Conservation (phyloP, 495 filamentous ascomycete species). For the Glonium stellatum region DNA sequence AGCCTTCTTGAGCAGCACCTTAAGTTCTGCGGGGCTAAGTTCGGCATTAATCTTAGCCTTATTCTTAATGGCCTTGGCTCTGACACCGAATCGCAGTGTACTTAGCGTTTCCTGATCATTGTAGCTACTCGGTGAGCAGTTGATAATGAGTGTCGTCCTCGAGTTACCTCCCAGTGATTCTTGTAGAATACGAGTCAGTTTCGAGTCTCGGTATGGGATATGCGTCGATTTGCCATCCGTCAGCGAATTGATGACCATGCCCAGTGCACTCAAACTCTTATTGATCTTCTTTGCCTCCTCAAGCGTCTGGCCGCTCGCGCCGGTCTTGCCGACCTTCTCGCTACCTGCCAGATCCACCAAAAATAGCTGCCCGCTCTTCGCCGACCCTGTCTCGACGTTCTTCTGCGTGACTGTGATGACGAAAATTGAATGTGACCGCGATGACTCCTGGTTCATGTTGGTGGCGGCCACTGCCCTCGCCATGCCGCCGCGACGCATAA, state of each 20-base stretch:
- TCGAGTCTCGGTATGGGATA: slow-evolving; percentile 95
- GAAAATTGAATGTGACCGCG: slow-evolving; percentile 96
- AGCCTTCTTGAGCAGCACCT: slow-evolving; percentile 81
- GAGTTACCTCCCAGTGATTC: slow-evolving; percentile 96
- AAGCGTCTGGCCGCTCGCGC: slow-evolving; percentile 92
- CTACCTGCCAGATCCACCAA: slow-evolving; percentile 95
- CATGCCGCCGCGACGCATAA: slow-evolving; percentile 86
- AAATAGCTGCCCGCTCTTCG: slow-evolving; percentile 94
- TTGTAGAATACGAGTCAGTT: slow-evolving; percentile 93
- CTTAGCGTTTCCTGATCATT: slow-evolving; percentile 94
- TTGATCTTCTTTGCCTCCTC: slow-evolving; percentile 99
- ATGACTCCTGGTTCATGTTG: slow-evolving; percentile 99
- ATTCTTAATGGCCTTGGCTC: slow-evolving; percentile 98
- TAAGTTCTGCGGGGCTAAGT: slow-evolving; percentile 89
- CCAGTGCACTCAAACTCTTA: slow-evolving; percentile 93
- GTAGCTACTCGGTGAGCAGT: slow-evolving; percentile 96
- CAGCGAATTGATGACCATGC: slow-evolving; percentile 97
- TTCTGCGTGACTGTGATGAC: slow-evolving; percentile 96
- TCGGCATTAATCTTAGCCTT: slow-evolving; percentile 99
- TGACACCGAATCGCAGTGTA: slow-evolving; percentile 89
- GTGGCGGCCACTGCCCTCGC: slow-evolving; percentile 93
- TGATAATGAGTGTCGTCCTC: slow-evolving; percentile 93
- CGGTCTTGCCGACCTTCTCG: slow-evolving; percentile 98
- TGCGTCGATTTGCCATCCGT: slow-evolving; percentile 98
- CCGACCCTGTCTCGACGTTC: slow-evolving; percentile 92